Evolutionary conservation across 1,139 yeast genomes (phyloP), one percentile per base, ranked within the genome.

Genomic region (Hyphopichia wangnamkhiaoensis): DNA sequence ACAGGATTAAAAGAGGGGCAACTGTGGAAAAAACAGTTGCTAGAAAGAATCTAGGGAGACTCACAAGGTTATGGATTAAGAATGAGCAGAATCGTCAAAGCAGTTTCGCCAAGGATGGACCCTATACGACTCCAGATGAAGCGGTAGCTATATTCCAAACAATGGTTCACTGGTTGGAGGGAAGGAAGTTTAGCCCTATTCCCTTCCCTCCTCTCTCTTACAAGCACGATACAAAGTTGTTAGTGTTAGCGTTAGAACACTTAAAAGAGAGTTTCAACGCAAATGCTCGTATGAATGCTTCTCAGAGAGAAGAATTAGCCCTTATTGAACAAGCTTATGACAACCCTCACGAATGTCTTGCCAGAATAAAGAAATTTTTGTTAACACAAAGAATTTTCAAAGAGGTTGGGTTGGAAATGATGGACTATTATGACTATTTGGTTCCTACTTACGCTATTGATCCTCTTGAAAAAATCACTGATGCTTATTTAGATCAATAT

Each of bases 311-410:
- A 59, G 98, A 93, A 54, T 65, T 93, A 45, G 95, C 97, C 0
- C 69, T 93, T 46, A 90, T 94, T 38, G 98, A 94, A 56, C 96
- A 90, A 55, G 98, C 98, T 0, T 93, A 89, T 58, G 99, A 93
- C 54, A 89, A 89, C 49, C 99, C 99, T 0, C 96, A 90, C 58
- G 98, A 93, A 56, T 85, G 93, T 46, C 70, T 94, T 43, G 85
- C 85, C 14, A 78, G 96, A 46, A 78, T 93, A 41, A 94, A 93
- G 62, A 84, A 87, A 51, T 82, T 84, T 37, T 63, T 94, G 33
- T 68, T 91, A 42, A 88, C 97, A 0, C 97, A 91, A 59, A 74
- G 98, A 45, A 94, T 89, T 9, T 94, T 93, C 65, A 91, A 90
- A 56, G 97, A 94, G 46, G 90, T 84, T 2, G 83, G 84, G 1